Conservation (phyloP, 257 asterid genomes). For the Solanum lycopersicoides region DNA sequence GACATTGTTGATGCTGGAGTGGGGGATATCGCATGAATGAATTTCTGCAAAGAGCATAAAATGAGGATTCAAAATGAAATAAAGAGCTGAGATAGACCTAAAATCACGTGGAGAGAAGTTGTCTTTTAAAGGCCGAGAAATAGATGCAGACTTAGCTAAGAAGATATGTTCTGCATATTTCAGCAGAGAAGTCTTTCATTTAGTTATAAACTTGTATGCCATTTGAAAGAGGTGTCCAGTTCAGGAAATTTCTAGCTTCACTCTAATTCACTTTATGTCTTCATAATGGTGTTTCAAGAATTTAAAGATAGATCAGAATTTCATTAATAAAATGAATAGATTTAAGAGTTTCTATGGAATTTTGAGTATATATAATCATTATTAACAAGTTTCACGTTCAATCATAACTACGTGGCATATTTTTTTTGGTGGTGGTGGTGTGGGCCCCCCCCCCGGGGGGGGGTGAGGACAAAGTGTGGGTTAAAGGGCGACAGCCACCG, state of each 20-base stretch:
- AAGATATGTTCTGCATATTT: neutral
- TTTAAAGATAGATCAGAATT: neutral
- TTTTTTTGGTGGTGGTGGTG: neutral
- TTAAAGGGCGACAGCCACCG: neutral
- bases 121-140: neutral
- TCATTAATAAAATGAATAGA: neutral
- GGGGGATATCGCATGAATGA: constrained; percentile 93
- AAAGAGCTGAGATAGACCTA: neutral
- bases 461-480: neutral
- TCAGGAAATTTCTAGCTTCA: neutral
- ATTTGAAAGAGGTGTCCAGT: neutral
- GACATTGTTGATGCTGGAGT: constrained; percentile 90
- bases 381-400: neutral
- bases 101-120: neutral
- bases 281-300: neutral
- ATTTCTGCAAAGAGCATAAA: constrained; percentile 45
- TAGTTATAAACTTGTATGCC: neutral
- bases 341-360: neutral
- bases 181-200: neutral
- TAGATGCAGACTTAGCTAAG: neutral
- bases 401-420: neutral
- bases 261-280: neutral
- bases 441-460: neutral
- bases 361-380: neutral
- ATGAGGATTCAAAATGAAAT: neutral